Evolutionary conservation across 345 rosid genomes (phyloP).

Genomic region (Camelina laxa): DNA sequence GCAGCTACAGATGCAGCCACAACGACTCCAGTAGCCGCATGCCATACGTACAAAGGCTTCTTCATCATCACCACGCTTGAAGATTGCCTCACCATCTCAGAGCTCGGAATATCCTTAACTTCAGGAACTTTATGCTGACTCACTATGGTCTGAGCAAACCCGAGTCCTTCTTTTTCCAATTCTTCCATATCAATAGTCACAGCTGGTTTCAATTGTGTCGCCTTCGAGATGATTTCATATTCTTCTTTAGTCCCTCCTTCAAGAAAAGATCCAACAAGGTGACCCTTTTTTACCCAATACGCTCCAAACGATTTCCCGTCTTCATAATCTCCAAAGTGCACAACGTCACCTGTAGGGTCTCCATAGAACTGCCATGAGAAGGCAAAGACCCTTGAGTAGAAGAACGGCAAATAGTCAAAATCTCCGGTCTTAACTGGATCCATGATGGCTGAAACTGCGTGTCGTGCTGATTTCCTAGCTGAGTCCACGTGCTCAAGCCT

Average conservation of each 20-base stretch:
- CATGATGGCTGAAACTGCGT: slow-evolving; percentile 78
- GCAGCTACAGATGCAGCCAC: slow-evolving; percentile 84
- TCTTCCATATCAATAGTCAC: slow-evolving; percentile 54
- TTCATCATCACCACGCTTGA: slow-evolving; percentile 52
- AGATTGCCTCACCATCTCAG: slow-evolving; percentile 34
- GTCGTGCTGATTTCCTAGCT: slow-evolving; percentile 82
- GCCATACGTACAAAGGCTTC: slow-evolving; percentile 62
- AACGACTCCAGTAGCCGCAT: slow-evolving; percentile 73
- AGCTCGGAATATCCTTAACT: slow-evolving; percentile 27
- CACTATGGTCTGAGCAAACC: slow-evolving; percentile 60
- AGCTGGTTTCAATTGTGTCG: slow-evolving; percentile 68
- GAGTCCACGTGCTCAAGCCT: slow-evolving; percentile 98
- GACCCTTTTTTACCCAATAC: slow-evolving; percentile 85
- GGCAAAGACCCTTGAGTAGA: slow-evolving; percentile 87
- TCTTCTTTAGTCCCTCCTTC: slow-evolving; percentile 97
- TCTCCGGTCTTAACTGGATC: slow-evolving; percentile 73
- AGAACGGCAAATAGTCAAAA: slow-evolving; percentile 86
- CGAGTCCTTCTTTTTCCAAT: slow-evolving; percentile 68
- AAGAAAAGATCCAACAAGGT: slow-evolving; percentile 85
- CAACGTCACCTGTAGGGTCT: slow-evolving; percentile 76
- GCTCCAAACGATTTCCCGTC: slow-evolving; percentile 75
- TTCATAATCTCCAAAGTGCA: slow-evolving; percentile 85
- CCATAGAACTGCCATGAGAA: slow-evolving; percentile 97
- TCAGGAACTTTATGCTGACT: slow-evolving; percentile 49
- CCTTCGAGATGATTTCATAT: slow-evolving; percentile 76